Evolutionary conservation across 352 stramenopile species (phyloP), one percentile per base, ranked within the genome.

Genomic region (Pythium pectinolyticum): DNA sequence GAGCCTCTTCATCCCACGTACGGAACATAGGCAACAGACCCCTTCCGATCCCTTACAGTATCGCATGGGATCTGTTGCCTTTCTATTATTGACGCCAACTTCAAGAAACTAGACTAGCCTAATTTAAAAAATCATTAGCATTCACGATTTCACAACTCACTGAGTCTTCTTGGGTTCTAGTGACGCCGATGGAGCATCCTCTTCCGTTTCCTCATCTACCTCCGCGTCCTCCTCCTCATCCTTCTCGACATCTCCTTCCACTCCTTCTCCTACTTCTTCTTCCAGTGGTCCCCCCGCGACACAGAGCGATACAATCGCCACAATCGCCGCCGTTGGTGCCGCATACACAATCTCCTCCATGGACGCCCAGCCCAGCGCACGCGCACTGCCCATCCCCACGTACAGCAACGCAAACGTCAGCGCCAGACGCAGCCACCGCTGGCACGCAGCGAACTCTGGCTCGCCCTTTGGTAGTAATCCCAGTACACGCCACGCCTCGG

Each of bases 111-210:
- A 27, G 19, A 20, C 40, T 27, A 28, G 40, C 15, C 30, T n/a
- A 48, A 22, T n/a, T 22, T 48, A 48, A 48, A 19, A 37, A 37
- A 14, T 37, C 7, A 3, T 5, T 14, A 6, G n/a, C 6, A 19
- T 14, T 48, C 20, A 30, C 35, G 39, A 27, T 10, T 60, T 48
- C 20, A 30, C 35, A 20, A 27, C 11, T 60, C 35, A 66, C 40
- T 55, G 54, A 30, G 59, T 66, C 24, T 66, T 66, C 27, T 66
- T 66, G 24, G 24, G 52, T 24, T 67, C 61, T 20, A 15, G 10
- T n/a, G n/a, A n/a, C n/a, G n/a, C n/a, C n/a, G n/a, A n/a, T n/a
- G n/a, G n/a, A n/a, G n/a, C n/a, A n/a, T n/a, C n/a, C 3, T 52
- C 46, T 37, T 56, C 49, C 4, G 17, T 34, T 5, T 37, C 27